phyloP scores from a whole-genome alignment of 495 filamentous ascomycete species.

The Delitschia confertaspora region DNA sequence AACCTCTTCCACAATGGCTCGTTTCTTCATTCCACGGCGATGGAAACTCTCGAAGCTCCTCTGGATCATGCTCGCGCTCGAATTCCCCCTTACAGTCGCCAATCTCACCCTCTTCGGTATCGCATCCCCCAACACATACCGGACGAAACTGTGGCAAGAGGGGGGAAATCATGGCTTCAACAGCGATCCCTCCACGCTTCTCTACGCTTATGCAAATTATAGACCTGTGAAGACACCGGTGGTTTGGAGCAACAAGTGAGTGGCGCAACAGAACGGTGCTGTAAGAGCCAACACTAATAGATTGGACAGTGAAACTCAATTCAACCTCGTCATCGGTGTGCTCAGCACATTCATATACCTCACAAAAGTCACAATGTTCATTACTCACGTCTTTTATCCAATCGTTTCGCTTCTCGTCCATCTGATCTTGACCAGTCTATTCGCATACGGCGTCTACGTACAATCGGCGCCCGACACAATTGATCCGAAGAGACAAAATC shows the following conservation, averaged over 20 bases:
- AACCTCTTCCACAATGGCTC: slow-evolving; percentile 5
- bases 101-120: slow-evolving; percentile 74
- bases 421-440: slow-evolving; percentile 51
- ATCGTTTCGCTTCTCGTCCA: slow-evolving; percentile 55
- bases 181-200: slow-evolving; percentile 59
- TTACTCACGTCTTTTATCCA: slow-evolving; percentile 65
- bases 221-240: slow-evolving; percentile 55
- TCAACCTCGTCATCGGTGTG: slow-evolving; percentile 74
- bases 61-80: slow-evolving; percentile 56
- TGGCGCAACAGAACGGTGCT: neutral
- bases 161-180: slow-evolving; percentile 74
- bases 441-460: slow-evolving; percentile 54
- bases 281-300: slow-evolving; percentile 20
- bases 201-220: slow-evolving; percentile 75
- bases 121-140: slow-evolving; percentile 68
- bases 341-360: slow-evolving; percentile 62
- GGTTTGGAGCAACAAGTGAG: slow-evolving; percentile 57
- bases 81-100: slow-evolving; percentile 60
- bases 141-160: slow-evolving; percentile 72
- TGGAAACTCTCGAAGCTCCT: slow-evolving; percentile 60
- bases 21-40: slow-evolving; percentile 25
- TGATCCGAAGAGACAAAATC: slow-evolving; percentile 59
- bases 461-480: slow-evolving; percentile 75
- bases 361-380: slow-evolving; percentile 54
- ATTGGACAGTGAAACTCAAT: slow-evolving; percentile 58